phyloP scores from a whole-genome alignment of 345 rosid species.

The Toxicodendron radicans region DNA sequence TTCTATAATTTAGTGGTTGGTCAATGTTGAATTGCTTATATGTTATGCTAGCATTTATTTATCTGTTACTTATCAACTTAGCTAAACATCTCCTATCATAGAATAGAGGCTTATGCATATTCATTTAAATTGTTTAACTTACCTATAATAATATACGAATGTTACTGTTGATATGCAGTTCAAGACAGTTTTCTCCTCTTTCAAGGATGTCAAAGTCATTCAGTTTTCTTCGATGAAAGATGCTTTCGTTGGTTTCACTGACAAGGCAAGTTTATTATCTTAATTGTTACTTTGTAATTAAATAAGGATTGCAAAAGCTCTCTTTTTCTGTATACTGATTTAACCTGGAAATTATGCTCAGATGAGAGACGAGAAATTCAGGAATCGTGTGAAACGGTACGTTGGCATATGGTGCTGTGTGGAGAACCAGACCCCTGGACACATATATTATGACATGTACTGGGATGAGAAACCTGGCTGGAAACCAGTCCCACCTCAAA shows the following conservation, averaged over 20 bases:
- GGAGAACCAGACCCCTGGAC: conserved; percentile 73
- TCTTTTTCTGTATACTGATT: conserved; percentile 13
- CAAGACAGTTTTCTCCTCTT: conserved; percentile 62
- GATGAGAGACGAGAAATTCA: conserved; percentile 69
- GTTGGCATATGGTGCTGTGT: conserved; percentile 98
- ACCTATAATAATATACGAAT: not conserved
- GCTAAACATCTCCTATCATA: no score
- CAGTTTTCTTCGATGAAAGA: conserved; percentile 89
- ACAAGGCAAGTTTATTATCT: conserved; percentile 55
- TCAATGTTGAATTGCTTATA: not conserved
- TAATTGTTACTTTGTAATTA: conserved; percentile 1
- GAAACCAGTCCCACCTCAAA: conserved; percentile 85
- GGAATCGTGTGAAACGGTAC: conserved; percentile 73
- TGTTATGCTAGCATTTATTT: not conserved
- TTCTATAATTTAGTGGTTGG: not conserved
- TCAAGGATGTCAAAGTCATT: conserved; percentile 76
- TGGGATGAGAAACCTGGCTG: conserved; percentile 97
- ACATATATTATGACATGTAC: conserved; percentile 88
- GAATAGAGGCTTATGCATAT: not conserved
- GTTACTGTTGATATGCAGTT: conserved; percentile 45
- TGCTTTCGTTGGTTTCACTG: conserved; percentile 71
- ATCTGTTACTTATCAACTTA: not conserved
- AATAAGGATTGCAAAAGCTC: not conserved
- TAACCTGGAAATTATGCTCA: conserved; percentile 25
- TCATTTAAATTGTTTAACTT: not conserved